Percentiles rank a stretch among this genome's conserved stretches.
phyloP scores from a whole-genome alignment of 2,329 filamentous ascomycete genomes.

The Didymella glomerata region DNA sequence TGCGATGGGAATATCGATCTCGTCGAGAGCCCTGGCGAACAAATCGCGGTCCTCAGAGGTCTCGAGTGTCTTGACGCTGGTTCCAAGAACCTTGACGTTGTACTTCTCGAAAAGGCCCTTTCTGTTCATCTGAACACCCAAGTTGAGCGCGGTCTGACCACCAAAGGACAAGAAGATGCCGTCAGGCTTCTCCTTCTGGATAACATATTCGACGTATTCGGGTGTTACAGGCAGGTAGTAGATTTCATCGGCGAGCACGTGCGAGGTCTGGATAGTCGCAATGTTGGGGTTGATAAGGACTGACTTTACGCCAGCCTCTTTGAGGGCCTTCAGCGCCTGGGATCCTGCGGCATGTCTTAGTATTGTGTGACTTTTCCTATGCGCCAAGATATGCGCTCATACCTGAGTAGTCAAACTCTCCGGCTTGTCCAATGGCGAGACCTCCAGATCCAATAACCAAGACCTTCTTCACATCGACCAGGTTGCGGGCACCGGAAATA shows the following conservation, averaged over 20 bases:
- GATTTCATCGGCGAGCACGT: conserved; percentile 94
- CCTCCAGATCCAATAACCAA: conserved; percentile 95
- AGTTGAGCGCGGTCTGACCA: conserved; percentile 94
- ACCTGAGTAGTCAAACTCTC: conserved; percentile 99
- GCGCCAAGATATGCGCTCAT: conserved; percentile 32
- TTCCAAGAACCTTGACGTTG: conserved; percentile 93
- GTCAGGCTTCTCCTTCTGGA: conserved; percentile 94
- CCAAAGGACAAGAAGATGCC: conserved; percentile 98
- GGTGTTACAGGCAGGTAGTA: conserved; percentile 98
- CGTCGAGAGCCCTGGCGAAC: conserved; percentile 92
- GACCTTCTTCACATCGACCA: conserved; percentile 95
- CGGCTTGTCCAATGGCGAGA: conserved; percentile 94
- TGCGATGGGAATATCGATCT: conserved; percentile 97
- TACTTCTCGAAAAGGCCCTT: conserved; percentile 96
- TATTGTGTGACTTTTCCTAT: conserved; percentile 3
- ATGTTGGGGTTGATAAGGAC: conserved; percentile 98
- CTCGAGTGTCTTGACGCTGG: conserved; percentile 91
- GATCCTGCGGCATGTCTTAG: conserved; percentile 68
- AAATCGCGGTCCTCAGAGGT: conserved; percentile 95
- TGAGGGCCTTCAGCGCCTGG: conserved; percentile 94
- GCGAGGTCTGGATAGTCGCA: conserved; percentile 96
- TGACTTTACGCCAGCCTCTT: conserved; percentile 90
- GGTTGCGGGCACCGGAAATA: conserved; percentile 76
- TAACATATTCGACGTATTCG: conserved; percentile 97
- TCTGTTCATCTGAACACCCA: conserved; percentile 97